Evolutionary conservation across 164 flowering plant species (phyloP).

Genomic region (Amborella trichopoda): DNA sequence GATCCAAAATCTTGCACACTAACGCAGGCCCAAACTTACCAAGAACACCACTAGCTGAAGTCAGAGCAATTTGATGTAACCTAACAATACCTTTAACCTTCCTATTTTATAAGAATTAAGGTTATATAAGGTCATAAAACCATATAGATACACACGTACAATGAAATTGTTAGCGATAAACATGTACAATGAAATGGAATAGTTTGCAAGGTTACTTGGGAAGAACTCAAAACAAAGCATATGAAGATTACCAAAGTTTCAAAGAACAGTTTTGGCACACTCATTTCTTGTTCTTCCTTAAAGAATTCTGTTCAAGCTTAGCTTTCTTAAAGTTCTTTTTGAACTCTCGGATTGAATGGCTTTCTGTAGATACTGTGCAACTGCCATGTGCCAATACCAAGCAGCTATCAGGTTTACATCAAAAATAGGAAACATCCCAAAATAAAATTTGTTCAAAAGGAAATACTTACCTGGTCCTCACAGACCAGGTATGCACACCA

Average conservation of each 20-base stretch:
- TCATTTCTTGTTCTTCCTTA: slow-evolving; percentile 65
- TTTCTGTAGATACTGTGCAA: slow-evolving; percentile 48
- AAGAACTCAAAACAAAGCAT: not conserved
- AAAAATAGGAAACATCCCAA: too few relatives aligned
- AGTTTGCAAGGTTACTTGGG: not conserved
- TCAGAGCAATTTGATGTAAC: not conserved
- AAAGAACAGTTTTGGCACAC: slow-evolving; percentile 75
- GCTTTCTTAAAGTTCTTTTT: slow-evolving; percentile 18
- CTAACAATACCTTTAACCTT: not conserved
- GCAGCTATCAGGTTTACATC: too few relatives aligned
- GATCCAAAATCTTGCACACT: not conserved
- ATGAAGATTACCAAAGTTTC: slow-evolving; percentile 60
- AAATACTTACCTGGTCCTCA: slow-evolving; percentile 51
- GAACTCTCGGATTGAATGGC: slow-evolving; percentile 28
- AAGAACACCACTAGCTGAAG: not conserved
- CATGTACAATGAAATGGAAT: too few relatives aligned
- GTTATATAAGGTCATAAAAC: not conserved
- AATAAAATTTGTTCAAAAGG: not conserved
- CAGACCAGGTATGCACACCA: slow-evolving; percentile 33
- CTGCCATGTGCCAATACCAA: slow-evolving; percentile 52
- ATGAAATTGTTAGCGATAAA: not conserved
- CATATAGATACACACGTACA: not conserved
- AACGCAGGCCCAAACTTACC: too few relatives aligned
- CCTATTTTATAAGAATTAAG: not conserved
- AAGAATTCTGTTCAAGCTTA: slow-evolving; percentile 54